These are phyloP conservation scores for Acacia confusa DNA, from an alignment of 306 rosid genomes.

Conservation along the genomic window DNA sequence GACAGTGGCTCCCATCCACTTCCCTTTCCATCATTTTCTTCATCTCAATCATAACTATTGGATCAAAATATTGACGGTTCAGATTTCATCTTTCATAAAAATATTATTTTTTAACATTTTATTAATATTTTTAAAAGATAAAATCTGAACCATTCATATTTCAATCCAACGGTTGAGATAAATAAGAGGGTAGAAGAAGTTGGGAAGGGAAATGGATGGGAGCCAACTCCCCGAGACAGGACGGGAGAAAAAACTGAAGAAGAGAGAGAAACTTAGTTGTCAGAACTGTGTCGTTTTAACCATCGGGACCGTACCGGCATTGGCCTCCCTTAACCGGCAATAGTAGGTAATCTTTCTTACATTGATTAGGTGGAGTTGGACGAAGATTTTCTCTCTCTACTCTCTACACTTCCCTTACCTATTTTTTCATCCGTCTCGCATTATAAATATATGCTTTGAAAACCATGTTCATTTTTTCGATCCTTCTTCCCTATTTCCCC, in stretches of 20 bases:
- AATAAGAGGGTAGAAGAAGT: too few species aligned
- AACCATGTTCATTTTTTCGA: not conserved
- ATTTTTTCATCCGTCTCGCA: not conserved
- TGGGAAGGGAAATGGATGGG: too few species aligned
- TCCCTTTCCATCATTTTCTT: too few species aligned
- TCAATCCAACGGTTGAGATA: too few species aligned
- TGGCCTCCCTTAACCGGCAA: constrained; percentile 35
- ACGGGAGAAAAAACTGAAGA: not conserved
- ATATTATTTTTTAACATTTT: too few species aligned
- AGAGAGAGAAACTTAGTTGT: not conserved
- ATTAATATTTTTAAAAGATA: too few species aligned
- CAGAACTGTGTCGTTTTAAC: constrained; percentile 41
- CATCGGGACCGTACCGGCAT: constrained; percentile 12
- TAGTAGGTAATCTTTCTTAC: constrained; percentile 32
- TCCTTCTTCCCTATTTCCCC: not conserved
- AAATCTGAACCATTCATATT: too few species aligned
- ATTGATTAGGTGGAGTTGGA: not conserved
- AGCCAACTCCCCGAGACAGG: too few species aligned
- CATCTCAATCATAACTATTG: too few species aligned
- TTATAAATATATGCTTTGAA: constrained; percentile 51
- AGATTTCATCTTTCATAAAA: too few species aligned
- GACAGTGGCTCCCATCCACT: too few species aligned
- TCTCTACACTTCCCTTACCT: not conserved
- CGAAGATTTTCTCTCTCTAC: constrained; percentile 11
- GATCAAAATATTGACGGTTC: too few species aligned